Conservation (phyloP, 2,329 filamentous ascomycete genomes). For the Capronia americana region DNA sequence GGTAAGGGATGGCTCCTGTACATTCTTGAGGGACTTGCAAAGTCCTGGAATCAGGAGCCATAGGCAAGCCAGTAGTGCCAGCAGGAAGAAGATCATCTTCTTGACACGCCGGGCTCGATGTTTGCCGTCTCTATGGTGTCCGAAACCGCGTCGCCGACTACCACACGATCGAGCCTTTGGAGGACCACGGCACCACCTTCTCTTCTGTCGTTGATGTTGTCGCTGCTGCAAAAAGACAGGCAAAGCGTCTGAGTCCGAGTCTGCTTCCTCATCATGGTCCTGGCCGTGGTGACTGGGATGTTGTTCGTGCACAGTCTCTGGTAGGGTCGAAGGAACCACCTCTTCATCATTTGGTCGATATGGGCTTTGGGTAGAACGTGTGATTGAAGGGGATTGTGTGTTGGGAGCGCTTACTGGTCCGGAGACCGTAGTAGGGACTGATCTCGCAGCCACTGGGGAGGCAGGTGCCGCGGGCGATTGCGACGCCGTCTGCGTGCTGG, state of each 20-base stretch:
- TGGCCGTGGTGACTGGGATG: neutral
- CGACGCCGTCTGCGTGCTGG: slow-evolving; percentile 19
- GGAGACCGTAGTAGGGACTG: slow-evolving; percentile 12
- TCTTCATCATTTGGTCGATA: slow-evolving; percentile 25
- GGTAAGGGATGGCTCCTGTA: slow-evolving; percentile 21
- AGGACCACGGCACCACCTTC: slow-evolving; percentile 20
- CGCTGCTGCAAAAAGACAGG: slow-evolving; percentile 12
- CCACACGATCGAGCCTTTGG: slow-evolving; percentile 24
- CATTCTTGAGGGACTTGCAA: slow-evolving; percentile 32
- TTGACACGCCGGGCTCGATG: slow-evolving; percentile 31
- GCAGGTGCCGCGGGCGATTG: slow-evolving; percentile 21
- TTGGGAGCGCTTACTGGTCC: slow-evolving; percentile 34
- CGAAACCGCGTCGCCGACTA: slow-evolving; percentile 13
- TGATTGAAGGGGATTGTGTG: slow-evolving; percentile 16
- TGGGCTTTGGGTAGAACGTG: slow-evolving; percentile 11
- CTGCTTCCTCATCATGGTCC: slow-evolving; percentile 11
- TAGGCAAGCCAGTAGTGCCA: slow-evolving; percentile 30
- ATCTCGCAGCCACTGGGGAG: slow-evolving; percentile 27
- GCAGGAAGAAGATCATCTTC: slow-evolving; percentile 27
- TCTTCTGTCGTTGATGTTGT: neutral
- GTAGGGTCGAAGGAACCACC: slow-evolving; percentile 23
- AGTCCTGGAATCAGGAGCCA: slow-evolving; percentile 35
- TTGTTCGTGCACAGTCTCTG: slow-evolving; percentile 22
- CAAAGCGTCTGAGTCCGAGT: slow-evolving; percentile 10
- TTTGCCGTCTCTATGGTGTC: slow-evolving; percentile 16